phyloP scores from a whole-genome alignment of 306 rosid species.

The Astragalus membranaceus region DNA sequence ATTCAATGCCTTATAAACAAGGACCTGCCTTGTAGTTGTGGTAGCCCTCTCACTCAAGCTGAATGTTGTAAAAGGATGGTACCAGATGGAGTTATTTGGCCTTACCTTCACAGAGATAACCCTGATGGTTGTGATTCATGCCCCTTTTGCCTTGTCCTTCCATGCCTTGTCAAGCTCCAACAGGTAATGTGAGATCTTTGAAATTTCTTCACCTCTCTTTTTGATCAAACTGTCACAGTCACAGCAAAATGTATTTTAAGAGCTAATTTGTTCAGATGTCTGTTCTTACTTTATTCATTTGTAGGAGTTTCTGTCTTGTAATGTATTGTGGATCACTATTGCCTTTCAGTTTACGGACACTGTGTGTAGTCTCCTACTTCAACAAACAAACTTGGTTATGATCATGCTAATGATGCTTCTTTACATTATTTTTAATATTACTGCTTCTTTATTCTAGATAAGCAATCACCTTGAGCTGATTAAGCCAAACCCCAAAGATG shows the following conservation, averaged over 20 bases:
- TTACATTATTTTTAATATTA: constrained; percentile 4
- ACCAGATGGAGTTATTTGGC: constrained; percentile 80
- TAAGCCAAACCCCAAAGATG: constrained; percentile 85
- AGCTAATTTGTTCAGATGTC: constrained; percentile 7
- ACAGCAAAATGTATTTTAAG: constrained; percentile 5
- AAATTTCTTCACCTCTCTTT: constrained; percentile 2
- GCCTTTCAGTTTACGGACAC: too few species aligned
- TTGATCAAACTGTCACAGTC: neutral
- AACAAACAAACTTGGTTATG: neutral
- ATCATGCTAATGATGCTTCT: neutral
- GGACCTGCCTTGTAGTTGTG: constrained; percentile 79
- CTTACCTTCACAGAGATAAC: constrained; percentile 77
- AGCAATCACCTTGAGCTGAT: constrained; percentile 93
- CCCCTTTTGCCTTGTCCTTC: constrained; percentile 91
- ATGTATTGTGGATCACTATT: too few species aligned
- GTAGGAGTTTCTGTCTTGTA: constrained; percentile 2
- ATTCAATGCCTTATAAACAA: constrained; percentile 82
- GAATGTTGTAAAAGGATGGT: constrained; percentile 87
- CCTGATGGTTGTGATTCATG: constrained; percentile 95
- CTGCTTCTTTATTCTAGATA: constrained; percentile 46
- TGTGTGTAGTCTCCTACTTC: constrained; percentile 5
- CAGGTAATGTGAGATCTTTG: constrained; percentile 53
- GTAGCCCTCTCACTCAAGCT: constrained; percentile 88
- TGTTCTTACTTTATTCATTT: neutral
- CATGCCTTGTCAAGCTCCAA: constrained; percentile 95